A percentile compares a stretch with the other conserved stretches of the same genome.
These are phyloP conservation scores for Fusarium nelsonii DNA, from an alignment of 2,329 filamentous ascomycete species.

Conservation along the genomic window DNA sequence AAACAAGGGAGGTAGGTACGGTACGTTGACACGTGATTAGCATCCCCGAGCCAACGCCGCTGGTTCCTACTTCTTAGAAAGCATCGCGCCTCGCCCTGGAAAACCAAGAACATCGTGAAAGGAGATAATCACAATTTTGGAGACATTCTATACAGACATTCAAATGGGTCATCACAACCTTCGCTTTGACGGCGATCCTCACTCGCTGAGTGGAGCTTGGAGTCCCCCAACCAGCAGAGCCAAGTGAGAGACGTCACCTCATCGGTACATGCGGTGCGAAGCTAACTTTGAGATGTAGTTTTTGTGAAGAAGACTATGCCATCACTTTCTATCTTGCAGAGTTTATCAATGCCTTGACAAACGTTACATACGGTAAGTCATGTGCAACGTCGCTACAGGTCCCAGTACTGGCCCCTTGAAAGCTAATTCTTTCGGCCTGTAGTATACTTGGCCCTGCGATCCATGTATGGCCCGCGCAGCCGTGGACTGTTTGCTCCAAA, in stretches of 20 bases:
- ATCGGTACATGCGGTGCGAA: background rate
- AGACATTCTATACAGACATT: background rate
- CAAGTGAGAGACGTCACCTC: slow-evolving; percentile 50
- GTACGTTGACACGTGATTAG: slow-evolving; percentile 32
- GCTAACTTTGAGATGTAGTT: slow-evolving; percentile 47
- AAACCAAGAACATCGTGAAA: background rate
- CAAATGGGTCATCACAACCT: slow-evolving; percentile 53
- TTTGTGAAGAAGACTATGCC: slow-evolving; percentile 63
- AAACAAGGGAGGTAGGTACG: background rate
- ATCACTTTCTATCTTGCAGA: slow-evolving; percentile 58
- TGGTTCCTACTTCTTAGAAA: slow-evolving; percentile 9
- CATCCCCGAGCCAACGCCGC: slow-evolving; percentile 27
- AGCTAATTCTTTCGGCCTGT: slow-evolving; percentile 14
- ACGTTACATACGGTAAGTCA: slow-evolving; percentile 58
- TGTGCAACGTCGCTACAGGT: slow-evolving; percentile 18
- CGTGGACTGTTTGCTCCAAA: slow-evolving; percentile 50
- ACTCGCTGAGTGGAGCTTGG: slow-evolving; percentile 53
- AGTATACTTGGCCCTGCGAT: slow-evolving; percentile 59
- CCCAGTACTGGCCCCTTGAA: background rate
- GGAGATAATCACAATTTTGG: background rate
- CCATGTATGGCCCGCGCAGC: slow-evolving; percentile 52
- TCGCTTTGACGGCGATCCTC: slow-evolving; percentile 53
- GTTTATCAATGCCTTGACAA: slow-evolving; percentile 60
- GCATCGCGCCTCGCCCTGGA: background rate
- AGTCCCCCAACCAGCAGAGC: slow-evolving; percentile 56